These are phyloP conservation scores for Fusarium anthophilum DNA, from an alignment of 2,329 filamentous ascomycete species.

Conservation along the genomic window DNA sequence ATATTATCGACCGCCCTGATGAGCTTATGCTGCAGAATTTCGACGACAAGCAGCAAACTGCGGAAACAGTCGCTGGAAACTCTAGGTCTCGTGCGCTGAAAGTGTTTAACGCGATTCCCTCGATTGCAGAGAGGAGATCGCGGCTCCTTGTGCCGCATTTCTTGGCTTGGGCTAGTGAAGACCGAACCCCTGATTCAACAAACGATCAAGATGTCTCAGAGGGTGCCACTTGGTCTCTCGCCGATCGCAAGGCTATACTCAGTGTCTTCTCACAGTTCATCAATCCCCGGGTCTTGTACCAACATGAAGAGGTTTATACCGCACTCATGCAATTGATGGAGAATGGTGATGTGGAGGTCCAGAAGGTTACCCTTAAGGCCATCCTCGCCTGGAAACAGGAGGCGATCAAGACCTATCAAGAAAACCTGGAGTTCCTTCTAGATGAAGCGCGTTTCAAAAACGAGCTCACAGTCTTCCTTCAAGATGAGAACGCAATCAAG, in stretches of 20 bases:
- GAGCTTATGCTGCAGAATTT: slow-evolving; percentile 72
- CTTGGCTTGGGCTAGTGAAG: slow-evolving; percentile 77
- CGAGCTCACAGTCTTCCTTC: slow-evolving; percentile 89
- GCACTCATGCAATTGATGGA: slow-evolving; percentile 79
- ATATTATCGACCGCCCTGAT: slow-evolving; percentile 61
- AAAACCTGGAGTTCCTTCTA: slow-evolving; percentile 85
- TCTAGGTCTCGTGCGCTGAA: slow-evolving; percentile 82
- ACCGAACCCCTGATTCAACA: slow-evolving; percentile 49
- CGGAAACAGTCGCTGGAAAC: slow-evolving; percentile 60
- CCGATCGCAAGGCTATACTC: slow-evolving; percentile 86
- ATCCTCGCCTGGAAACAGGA: slow-evolving; percentile 90
- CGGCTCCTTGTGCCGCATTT: slow-evolving; percentile 87
- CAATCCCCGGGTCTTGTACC: slow-evolving; percentile 87
- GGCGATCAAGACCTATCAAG: slow-evolving; percentile 79
- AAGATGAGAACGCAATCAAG: slow-evolving; percentile 77
- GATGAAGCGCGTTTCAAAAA: slow-evolving; percentile 94
- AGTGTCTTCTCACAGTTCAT: slow-evolving; percentile 83
- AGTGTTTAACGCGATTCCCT: slow-evolving; percentile 77
- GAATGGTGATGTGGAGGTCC: slow-evolving; percentile 91
- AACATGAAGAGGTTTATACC: slow-evolving; percentile 77
- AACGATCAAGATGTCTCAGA: slow-evolving; percentile 49
- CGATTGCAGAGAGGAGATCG: slow-evolving; percentile 85
- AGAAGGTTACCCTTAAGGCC: slow-evolving; percentile 84
- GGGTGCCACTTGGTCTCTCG: slow-evolving; percentile 70
- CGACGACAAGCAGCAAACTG: slow-evolving; percentile 67